phyloP scores from a whole-genome alignment of 352 stramenopile species.

The Globisporangium mamillatum region DNA sequence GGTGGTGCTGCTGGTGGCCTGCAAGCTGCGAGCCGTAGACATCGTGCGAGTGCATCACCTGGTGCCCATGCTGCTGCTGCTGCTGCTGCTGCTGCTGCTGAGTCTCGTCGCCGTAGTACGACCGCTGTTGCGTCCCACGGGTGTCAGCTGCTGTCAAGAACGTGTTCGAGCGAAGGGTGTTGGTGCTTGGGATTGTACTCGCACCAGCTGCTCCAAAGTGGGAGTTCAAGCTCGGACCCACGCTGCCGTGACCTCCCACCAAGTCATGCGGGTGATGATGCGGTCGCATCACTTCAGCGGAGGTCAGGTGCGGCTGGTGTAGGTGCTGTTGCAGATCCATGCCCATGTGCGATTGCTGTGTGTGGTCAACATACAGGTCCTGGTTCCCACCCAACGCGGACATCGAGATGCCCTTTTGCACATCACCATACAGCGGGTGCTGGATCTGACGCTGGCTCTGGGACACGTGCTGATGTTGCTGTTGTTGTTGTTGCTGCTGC shows the following conservation, averaged over 20 bases:
- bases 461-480: conserved; percentile 42
- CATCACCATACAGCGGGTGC: conserved; percentile 54
- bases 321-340: conserved; percentile 48
- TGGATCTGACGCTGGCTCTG: conserved; percentile 30
- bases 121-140: conserved; percentile 18
- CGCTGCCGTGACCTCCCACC: conserved; percentile 7
- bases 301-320: conserved; percentile 16
- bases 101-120: conserved; percentile 44
- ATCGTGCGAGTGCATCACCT: conserved; percentile 43
- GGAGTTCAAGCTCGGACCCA: conserved; percentile 7
- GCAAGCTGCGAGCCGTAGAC: conserved; percentile 47
- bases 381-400: conserved; percentile 33
- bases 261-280: conserved; percentile 29
- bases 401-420: conserved; percentile 51
- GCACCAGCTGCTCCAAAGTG: conserved; percentile 14
- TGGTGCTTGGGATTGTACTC: conserved; percentile 5
- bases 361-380: conserved; percentile 43
- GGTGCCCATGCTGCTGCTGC: conserved; percentile 28
- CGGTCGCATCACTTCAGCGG: conserved; percentile 37
- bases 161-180: conserved; percentile 13
- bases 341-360: conserved; percentile 45
- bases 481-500: conserved; percentile 24
- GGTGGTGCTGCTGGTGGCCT: conserved; percentile 35
- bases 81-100: conserved; percentile 18
- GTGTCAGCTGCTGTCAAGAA: conserved; percentile 16